Percentiles rank a stretch among this genome's conserved stretches.
Evolutionary conservation across 495 filamentous ascomycete genomes (phyloP).

Genomic region (Penicillium egyptiacum): DNA sequence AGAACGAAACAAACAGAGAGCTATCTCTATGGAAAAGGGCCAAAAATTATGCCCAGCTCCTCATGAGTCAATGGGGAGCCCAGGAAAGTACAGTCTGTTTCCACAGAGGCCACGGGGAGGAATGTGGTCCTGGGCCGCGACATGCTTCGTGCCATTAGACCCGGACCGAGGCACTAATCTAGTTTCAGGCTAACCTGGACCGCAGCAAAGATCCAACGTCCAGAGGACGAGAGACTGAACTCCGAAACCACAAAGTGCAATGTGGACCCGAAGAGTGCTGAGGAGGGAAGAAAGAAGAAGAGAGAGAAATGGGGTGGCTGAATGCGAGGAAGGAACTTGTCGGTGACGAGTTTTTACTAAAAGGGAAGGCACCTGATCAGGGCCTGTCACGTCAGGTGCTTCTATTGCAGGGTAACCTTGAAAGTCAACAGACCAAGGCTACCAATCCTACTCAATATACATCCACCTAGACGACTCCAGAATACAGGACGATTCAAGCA

Average conservation of each 20-base stretch:
- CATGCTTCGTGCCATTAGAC: not conserved
- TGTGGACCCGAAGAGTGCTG: not conserved
- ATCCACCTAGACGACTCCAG: no score
- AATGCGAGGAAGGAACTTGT: not conserved
- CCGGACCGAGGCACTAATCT: not conserved
- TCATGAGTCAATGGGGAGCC: not conserved
- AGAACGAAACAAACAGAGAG: not conserved
- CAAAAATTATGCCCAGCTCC: not conserved
- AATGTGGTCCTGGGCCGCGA: not conserved
- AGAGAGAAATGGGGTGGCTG: not conserved
- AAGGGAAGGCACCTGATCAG: not conserved
- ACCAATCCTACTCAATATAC: not conserved
- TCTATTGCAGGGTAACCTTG: slow-evolving; percentile 10
- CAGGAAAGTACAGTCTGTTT: not conserved
- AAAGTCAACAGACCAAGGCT: not conserved
- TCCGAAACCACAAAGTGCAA: not conserved
- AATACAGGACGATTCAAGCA: no score
- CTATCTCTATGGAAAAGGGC: not conserved
- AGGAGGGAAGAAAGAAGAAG: not conserved
- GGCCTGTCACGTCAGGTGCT: not conserved
- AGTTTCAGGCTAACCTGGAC: not conserved
- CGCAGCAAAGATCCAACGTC: not conserved
- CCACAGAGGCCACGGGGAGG: not conserved
- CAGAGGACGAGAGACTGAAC: no score
- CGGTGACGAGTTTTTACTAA: not conserved